Conservation (phyloP, 441 rosid species). For the Geranium incanum region DNA sequence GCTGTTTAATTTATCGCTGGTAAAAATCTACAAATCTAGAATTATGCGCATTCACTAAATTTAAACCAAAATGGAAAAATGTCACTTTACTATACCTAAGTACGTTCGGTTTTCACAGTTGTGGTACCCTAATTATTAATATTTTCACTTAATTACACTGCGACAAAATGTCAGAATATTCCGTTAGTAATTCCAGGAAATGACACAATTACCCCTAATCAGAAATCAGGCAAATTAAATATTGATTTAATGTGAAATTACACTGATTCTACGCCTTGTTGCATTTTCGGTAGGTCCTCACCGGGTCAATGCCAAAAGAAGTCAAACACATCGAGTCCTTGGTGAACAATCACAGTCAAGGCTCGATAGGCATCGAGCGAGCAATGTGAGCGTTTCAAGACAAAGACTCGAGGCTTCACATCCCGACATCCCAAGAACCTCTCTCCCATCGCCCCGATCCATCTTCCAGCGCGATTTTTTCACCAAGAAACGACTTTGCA, state of each 20-base stretch:
- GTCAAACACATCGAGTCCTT: conserved; percentile 68
- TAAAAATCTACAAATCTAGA: neutral
- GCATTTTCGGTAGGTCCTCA: conserved; percentile 44
- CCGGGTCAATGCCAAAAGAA: conserved; percentile 94
- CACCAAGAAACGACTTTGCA: neutral
- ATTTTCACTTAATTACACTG: too few species aligned
- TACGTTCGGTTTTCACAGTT: too few species aligned
- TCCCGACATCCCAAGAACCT: neutral
- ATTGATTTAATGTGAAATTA: too few species aligned
- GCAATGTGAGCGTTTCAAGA: conserved; percentile 23
- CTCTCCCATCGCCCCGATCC: neutral
- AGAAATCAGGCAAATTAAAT: too few species aligned
- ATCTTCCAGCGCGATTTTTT: neutral
- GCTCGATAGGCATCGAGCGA: conserved; percentile 17
- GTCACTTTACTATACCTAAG: too few species aligned
- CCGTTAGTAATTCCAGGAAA: too few species aligned
- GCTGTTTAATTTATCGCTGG: too few species aligned
- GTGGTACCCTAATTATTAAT: too few species aligned
- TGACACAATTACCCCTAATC: too few species aligned
- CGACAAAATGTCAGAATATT: too few species aligned
- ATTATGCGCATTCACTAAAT: neutral
- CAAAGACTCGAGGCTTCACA: conserved; percentile 9
- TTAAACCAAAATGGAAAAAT: neutral
- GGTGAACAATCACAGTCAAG: conserved; percentile 47
- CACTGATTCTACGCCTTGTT: neutral